Evolutionary conservation across 169 alveolate genomes (phyloP).

Genomic region (Cryptosporidium andersoni): DNA sequence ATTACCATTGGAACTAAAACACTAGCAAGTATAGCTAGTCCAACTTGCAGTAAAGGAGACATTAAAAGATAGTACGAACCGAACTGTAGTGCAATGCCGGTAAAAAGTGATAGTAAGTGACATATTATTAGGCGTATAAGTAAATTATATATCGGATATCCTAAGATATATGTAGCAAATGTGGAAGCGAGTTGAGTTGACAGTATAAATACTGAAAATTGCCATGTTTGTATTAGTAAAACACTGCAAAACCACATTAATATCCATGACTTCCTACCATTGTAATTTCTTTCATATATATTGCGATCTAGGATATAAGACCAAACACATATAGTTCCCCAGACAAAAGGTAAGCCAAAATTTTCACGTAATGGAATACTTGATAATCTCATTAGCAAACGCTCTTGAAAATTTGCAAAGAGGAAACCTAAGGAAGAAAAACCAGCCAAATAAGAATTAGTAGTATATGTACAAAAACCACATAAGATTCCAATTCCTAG

Average conservation of each 20-base stretch:
- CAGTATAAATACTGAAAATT: slow-evolving; percentile 53
- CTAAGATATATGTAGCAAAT: slow-evolving; percentile 21
- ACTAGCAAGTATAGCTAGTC: slow-evolving; percentile 6
- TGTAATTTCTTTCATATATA: not conserved
- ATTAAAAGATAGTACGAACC: slow-evolving; percentile 23
- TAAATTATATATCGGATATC: slow-evolving; percentile 7
- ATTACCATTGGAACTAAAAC: not conserved
- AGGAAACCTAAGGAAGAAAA: slow-evolving; percentile 73
- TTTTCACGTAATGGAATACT: slow-evolving; percentile 76
- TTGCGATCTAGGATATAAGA: slow-evolving; percentile 8
- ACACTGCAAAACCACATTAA: slow-evolving; percentile 11
- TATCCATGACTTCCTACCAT: slow-evolving; percentile 13
- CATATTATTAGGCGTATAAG: slow-evolving; percentile 2
- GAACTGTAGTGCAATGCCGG: slow-evolving; percentile 23
- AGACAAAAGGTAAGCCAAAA: slow-evolving; percentile 75
- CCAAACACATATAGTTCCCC: slow-evolving; percentile 62
- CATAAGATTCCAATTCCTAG: slow-evolving; percentile 61
- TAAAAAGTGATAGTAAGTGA: not conserved
- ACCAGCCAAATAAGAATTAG: slow-evolving; percentile 70
- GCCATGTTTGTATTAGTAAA: slow-evolving; percentile 46
- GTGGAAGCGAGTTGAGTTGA: slow-evolving; percentile 26
- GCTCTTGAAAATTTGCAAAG: slow-evolving; percentile 58
- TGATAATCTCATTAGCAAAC: slow-evolving; percentile 71
- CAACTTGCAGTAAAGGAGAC: slow-evolving; percentile 22
- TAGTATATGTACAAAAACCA: slow-evolving; percentile 34